Base-by-base conservation (phyloP, 169 alveolate genomes). In the Pseudocohnilembus persalinus region DNA sequence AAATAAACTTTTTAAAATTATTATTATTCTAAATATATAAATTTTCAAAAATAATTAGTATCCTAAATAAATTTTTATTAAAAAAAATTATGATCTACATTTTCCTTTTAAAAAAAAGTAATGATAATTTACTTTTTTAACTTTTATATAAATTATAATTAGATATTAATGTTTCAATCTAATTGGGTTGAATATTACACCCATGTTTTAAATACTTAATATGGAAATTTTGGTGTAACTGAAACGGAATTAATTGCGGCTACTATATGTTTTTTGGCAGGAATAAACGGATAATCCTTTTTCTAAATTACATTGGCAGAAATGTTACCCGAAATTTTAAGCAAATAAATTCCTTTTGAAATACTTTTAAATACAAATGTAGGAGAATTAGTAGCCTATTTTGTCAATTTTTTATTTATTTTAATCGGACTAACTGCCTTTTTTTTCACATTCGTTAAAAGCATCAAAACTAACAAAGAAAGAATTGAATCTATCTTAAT, bases 211-310 rank as follows among this genome's bases (percentile, higher is more conserved):
- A 79, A 86, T 73, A 86, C 90, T 25, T 32, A 86, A 80, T 72
- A 79, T 11, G 90, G 82, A 30, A 86, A 86, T 74, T 86, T 86
- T 74, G 90, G 90, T 26, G 90, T 86, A 0, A 86, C 90, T 27
- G 90, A 86, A 86, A 29, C 78, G 6, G 85, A 86, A 81, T 81
- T 86, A 74, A 81, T 81, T 20, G 76, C 80, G 0, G 76, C 80
- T 35, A 31, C 87, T 26, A 74, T 86, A 31, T 29, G n/a, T 31
- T 86, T 80, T 65, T n/a, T 74, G 73, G 31, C 90, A 28, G 83
- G 74, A 30, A 32, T 86, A 29, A 63, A 74, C 28, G 90, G 90
- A 30, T 75, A 86, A 86, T 65, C 33, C 31, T 26, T 76, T 32
- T 81, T 81, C 83, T 25, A 26, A 73, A 4, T 72, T 34, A 80